Percentiles rank a stretch among this genome's conserved stretches.
Conservation (phyloP, 352 stramenopile species). For the Phytophthora pisi region DNA sequence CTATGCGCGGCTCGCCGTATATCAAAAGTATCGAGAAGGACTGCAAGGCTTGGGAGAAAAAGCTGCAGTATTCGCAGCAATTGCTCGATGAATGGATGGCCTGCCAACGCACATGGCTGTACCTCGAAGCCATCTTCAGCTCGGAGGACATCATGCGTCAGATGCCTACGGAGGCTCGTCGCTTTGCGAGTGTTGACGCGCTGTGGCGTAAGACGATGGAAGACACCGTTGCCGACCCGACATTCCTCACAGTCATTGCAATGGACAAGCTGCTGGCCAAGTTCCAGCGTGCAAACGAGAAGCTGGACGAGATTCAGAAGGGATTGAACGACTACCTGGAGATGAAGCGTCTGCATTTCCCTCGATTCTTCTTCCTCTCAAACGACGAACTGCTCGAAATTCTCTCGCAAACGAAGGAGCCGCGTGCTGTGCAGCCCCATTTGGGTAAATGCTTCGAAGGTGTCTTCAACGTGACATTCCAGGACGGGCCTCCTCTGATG, state of each 20-base stretch:
- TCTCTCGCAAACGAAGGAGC: conserved; percentile 93
- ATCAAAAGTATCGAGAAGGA: conserved; percentile 94
- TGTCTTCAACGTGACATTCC: conserved; percentile 92
- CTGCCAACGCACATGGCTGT: conserved; percentile 95
- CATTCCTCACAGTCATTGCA: conserved; percentile 89
- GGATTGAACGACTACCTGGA: conserved; percentile 94
- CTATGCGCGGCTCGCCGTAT: conserved; percentile 94
- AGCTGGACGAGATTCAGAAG: conserved; percentile 95
- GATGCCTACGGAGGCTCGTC: conserved; percentile 92
- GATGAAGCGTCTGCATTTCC: conserved; percentile 93
- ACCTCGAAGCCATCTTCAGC: conserved; percentile 96
- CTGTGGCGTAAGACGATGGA: conserved; percentile 94
- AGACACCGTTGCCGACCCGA: conserved; percentile 87
- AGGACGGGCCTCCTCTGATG: conserved; percentile 70
- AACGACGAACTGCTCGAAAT: conserved; percentile 95
- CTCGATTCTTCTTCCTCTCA: conserved; percentile 95
- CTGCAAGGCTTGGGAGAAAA: conserved; percentile 90
- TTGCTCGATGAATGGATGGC: conserved; percentile 95
- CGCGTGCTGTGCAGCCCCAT: conserved; percentile 91
- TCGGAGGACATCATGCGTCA: conserved; percentile 96
- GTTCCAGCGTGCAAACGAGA: conserved; percentile 94
- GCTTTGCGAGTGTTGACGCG: conserved; percentile 90
- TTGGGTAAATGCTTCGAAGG: conserved; percentile 92
- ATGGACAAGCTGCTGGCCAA: conserved; percentile 92
- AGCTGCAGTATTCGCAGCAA: conserved; percentile 88